These are phyloP conservation scores for Neofusicoccum kwambonambiense DNA, from an alignment of 2,329 filamentous ascomycete species.

Conservation along the genomic window DNA sequence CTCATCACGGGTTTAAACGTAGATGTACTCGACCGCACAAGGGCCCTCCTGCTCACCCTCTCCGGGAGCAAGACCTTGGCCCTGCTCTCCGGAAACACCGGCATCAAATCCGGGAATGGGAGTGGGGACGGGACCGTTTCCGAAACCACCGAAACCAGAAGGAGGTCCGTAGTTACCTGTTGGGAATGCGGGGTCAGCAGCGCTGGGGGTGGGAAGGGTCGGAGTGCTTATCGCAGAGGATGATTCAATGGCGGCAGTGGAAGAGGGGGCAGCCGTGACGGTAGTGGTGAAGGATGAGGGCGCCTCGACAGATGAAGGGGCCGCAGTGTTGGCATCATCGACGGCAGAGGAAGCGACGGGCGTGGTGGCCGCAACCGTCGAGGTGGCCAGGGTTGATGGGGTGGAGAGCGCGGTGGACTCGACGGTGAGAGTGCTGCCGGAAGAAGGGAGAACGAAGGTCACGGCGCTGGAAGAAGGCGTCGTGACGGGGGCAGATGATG, in stretches of 20 bases:
- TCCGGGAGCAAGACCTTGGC: neutral
- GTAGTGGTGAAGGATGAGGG: neutral
- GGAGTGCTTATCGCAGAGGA: constrained; percentile 1
- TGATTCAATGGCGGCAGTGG: neutral
- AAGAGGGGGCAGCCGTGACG: neutral
- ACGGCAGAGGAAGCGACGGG: neutral
- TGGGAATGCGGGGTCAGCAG: constrained; percentile 6
- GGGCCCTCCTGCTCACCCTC: neutral
- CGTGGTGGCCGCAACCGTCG: neutral
- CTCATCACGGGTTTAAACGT: neutral
- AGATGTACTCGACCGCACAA: constrained; percentile 2
- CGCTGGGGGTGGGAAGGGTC: neutral
- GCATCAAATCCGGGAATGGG: neutral
- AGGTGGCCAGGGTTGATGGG: neutral
- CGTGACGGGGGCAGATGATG: neutral
- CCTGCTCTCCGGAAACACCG: neutral
- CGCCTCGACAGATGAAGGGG: neutral
- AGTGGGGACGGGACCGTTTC: neutral
- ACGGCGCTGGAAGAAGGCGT: constrained; percentile 7
- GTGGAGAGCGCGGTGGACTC: neutral
- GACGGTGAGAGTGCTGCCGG: neutral
- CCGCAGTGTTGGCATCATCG: neutral
- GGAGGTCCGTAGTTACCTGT: neutral
- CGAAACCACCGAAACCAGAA: neutral
- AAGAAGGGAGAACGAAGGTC: constrained; percentile 1